phyloP scores from a whole-genome alignment of 805 yeast species.

The Saccharomycopsis babjevae region DNA sequence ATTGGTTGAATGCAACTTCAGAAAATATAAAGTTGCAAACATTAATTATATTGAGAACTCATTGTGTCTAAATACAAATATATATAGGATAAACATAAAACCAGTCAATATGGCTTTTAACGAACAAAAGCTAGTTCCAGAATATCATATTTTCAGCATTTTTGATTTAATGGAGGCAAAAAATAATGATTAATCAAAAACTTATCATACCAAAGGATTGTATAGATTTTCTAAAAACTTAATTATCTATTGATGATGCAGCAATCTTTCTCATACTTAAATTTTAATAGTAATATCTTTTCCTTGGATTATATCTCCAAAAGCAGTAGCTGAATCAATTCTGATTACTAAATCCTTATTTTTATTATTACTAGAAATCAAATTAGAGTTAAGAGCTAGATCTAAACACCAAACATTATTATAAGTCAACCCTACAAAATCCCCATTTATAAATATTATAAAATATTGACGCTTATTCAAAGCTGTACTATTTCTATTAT shows the following conservation, averaged over 20 bases:
- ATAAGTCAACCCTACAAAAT: slow-evolving; percentile 23
- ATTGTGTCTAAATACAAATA: not conserved
- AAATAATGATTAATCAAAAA: not conserved
- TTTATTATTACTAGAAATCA: not conserved
- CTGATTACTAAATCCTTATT: slow-evolving; percentile 16
- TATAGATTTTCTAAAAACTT: not conserved
- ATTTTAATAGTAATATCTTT: slow-evolving; percentile 5
- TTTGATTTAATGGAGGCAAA: not conserved
- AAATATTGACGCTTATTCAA: slow-evolving; percentile 22
- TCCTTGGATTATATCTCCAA: slow-evolving; percentile 19
- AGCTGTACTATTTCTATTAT: not conserved
- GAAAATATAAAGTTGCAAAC: not conserved
- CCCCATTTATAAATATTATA: slow-evolving; percentile 25
- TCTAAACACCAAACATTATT: slow-evolving; percentile 16
- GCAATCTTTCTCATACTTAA: too few species aligned
- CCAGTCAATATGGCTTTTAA: not conserved
- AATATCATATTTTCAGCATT: not conserved
- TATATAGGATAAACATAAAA: not conserved
- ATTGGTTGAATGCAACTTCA: not conserved
- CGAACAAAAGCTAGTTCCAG: not conserved
- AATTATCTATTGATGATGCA: too few species aligned
- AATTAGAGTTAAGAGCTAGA: not conserved
- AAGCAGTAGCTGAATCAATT: slow-evolving; percentile 21
- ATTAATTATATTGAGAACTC: not conserved
- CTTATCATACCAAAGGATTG: not conserved